Evolutionary conservation across 2,329 filamentous ascomycete species (phyloP).

Genomic region (Thielaviopsis ethacetica): DNA sequence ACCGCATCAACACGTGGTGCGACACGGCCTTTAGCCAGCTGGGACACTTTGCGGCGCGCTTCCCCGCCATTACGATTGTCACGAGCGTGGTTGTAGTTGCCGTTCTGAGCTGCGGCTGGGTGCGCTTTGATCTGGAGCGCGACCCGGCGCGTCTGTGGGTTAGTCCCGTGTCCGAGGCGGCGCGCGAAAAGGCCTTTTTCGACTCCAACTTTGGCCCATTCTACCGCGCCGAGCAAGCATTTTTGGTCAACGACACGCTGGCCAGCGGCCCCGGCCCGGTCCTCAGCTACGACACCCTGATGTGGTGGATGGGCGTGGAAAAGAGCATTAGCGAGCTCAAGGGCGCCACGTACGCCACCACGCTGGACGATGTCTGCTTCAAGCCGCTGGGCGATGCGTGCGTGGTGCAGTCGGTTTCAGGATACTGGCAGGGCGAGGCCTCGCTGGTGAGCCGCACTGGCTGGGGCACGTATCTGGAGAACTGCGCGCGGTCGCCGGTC

Average conservation of each 20-base stretch:
- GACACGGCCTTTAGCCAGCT: slow-evolving; percentile 67
- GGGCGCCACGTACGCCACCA: slow-evolving; percentile 50
- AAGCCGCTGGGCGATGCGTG: slow-evolving; percentile 83
- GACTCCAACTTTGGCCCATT: slow-evolving; percentile 89
- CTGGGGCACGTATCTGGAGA: slow-evolving; percentile 57
- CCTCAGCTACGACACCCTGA: slow-evolving; percentile 70
- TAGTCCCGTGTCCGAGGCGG: slow-evolving; percentile 79
- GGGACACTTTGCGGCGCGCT: slow-evolving; percentile 65
- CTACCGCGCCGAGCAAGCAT: slow-evolving; percentile 83
- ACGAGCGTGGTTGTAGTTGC: slow-evolving; percentile 59
- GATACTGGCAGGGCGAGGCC: slow-evolving; percentile 63
- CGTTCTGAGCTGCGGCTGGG: slow-evolving; percentile 72
- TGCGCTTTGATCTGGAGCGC: slow-evolving; percentile 74
- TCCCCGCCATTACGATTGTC: slow-evolving; percentile 69
- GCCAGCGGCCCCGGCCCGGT: slow-evolving; percentile 53
- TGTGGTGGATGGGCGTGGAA: slow-evolving; percentile 91
- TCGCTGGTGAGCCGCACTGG: slow-evolving; percentile 40
- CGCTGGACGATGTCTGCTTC: slow-evolving; percentile 75
- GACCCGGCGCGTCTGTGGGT: slow-evolving; percentile 92
- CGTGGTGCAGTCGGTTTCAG: slow-evolving; percentile 81
- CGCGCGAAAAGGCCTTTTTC: slow-evolving; percentile 86
- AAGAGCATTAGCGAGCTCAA: slow-evolving; percentile 56
- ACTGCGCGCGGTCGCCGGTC: slow-evolving; percentile 66
- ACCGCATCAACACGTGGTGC: slow-evolving; percentile 68
- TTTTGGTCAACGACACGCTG: slow-evolving; percentile 75